Percentiles rank a stretch among this genome's conserved stretches.
Evolutionary conservation across 2,329 filamentous ascomycete genomes (phyloP).

Genomic region (Fusarium musae): DNA sequence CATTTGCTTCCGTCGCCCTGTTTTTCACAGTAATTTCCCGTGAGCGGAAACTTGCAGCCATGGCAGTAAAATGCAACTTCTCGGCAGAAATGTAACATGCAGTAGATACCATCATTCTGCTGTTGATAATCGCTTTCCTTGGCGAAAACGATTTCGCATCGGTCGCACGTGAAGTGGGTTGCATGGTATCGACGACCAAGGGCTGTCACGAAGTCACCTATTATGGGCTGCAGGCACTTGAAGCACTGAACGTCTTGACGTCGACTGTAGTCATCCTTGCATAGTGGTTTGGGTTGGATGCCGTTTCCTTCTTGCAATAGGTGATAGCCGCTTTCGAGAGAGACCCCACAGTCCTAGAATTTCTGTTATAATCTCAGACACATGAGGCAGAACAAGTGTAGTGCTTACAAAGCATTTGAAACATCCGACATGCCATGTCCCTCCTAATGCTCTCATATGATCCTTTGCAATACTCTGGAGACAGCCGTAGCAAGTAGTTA

Average conservation of each 20-base stretch:
- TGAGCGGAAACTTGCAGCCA: too few relatives aligned
- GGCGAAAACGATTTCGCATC: too few relatives aligned
- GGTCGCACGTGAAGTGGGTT: too few relatives aligned
- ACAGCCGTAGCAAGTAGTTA: neutral
- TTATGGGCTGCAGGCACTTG: neutral
- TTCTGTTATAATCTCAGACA: neutral
- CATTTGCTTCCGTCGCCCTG: fast-evolving
- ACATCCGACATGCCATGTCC: neutral
- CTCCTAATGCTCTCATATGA: fast-evolving
- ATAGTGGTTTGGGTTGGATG: neutral
- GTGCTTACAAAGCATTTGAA: neutral
- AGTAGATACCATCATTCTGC: too few relatives aligned
- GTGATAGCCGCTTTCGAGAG: neutral
- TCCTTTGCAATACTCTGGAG: fast-evolving
- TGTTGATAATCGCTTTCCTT: too few relatives aligned
- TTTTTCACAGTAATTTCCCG: too few relatives aligned
- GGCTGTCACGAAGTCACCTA: fast-evolving
- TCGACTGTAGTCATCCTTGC: fast-evolving
- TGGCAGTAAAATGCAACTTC: too few relatives aligned
- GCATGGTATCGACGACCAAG: too few relatives aligned
- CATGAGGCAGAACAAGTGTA: fast-evolving
- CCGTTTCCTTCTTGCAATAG: neutral
- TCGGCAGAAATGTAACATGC: too few relatives aligned
- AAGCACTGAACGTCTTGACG: neutral
- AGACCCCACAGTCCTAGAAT: neutral